phyloP scores from a whole-genome alignment of 768 basidiomycete genomes.

The Lenzites betulinus region DNA sequence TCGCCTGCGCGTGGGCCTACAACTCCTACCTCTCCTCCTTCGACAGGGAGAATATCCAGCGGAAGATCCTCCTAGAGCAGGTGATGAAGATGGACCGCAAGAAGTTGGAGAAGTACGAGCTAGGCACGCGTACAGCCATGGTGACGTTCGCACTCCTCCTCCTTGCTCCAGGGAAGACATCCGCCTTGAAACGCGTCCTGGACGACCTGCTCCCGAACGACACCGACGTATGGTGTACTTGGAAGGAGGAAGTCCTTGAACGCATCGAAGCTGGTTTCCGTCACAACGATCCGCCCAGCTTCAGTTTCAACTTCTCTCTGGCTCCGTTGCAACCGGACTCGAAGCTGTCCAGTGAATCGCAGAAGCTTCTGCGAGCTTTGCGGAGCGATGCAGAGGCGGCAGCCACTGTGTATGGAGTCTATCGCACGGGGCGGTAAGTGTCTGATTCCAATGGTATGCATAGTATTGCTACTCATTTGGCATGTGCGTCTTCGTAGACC shows the following conservation, averaged over 20 bases:
- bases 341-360: not conserved
- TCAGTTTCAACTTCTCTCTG: not conserved
- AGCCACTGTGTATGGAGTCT: not conserved
- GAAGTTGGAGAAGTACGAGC: not conserved
- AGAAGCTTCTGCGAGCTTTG: not conserved
- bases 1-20: conserved; percentile 10
- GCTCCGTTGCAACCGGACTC: not conserved
- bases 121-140: conserved; percentile 5
- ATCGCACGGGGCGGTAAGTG: not conserved
- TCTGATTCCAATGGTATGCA: too few species aligned
- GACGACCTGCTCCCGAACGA: conserved; percentile 12
- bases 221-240: not conserved
- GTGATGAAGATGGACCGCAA: not conserved
- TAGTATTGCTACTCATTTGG: too few species aligned
- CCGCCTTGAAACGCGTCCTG: not conserved
- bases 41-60: conserved; percentile 7
- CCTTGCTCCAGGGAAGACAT: not conserved
- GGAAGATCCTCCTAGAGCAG: not conserved
- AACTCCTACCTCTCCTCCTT: conserved; percentile 10
- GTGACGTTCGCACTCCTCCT: not conserved
- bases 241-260: not conserved
- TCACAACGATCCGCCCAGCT: not conserved
- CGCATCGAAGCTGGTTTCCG: not conserved
- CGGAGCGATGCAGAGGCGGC: not conserved
- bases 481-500: too few species aligned